Evolutionary conservation across 179 eudicot species (phyloP).

Genomic region (Carnegiea gigantea): DNA sequence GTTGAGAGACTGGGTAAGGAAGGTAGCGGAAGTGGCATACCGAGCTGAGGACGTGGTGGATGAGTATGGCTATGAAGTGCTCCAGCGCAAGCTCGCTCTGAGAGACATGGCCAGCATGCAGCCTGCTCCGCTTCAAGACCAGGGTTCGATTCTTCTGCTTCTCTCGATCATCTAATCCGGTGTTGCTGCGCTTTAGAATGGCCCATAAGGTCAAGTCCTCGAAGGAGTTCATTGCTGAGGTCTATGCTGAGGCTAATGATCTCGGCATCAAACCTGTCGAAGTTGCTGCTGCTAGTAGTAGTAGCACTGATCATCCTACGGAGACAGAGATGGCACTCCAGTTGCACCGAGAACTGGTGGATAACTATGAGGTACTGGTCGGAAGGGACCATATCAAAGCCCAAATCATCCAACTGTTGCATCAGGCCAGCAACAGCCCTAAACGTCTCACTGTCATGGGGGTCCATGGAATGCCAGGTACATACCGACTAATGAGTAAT

Average conservation of each 20-base stretch:
- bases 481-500: no score
- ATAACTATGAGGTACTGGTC: no score
- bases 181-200: slow-evolving; percentile 14
- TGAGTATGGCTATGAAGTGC: slow-evolving; percentile 7
- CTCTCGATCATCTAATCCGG: neutral
- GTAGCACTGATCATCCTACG: neutral
- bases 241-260: slow-evolving; percentile 17
- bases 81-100: neutral
- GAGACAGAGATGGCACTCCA: neutral
- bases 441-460: slow-evolving; percentile 18
- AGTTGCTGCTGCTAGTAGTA: neutral
- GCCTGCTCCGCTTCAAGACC: neutral
- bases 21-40: slow-evolving; percentile 18
- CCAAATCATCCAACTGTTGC: neutral
- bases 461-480: slow-evolving; percentile 14
- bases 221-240: slow-evolving; percentile 11
- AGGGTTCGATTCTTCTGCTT: neutral
- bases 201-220: slow-evolving; percentile 9
- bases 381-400: neutral
- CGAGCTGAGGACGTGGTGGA: slow-evolving; percentile 29
- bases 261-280: slow-evolving; percentile 24
- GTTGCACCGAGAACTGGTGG: neutral
- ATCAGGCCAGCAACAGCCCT: neutral
- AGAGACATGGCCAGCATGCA: neutral
- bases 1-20: slow-evolving; percentile 20